Evolutionary conservation across 2,329 filamentous ascomycete genomes (phyloP).

Genomic region (Ilyonectria sp.): DNA sequence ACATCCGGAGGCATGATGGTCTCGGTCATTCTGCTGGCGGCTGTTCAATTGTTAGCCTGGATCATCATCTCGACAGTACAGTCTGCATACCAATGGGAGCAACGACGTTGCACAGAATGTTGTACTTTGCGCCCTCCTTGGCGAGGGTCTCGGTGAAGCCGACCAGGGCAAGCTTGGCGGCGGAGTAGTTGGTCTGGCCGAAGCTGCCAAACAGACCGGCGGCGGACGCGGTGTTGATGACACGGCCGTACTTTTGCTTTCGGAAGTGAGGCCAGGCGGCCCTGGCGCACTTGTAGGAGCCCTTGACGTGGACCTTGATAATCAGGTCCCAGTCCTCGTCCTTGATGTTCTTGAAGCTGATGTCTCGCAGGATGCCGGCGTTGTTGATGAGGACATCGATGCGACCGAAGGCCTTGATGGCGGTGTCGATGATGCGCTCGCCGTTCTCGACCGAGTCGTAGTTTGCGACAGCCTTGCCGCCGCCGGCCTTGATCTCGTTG

Average conservation of each 20-base stretch:
- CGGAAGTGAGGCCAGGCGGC: constrained; percentile 98
- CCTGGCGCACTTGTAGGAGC: constrained; percentile 94
- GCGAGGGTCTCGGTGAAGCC: constrained; percentile 98
- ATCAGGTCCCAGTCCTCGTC: constrained; percentile 98
- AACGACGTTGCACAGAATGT: constrained; percentile 95
- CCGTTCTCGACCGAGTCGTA: constrained; percentile 96
- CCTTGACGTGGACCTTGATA: constrained; percentile 91
- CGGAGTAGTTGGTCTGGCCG: constrained; percentile 96
- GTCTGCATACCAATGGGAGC: constrained; percentile 79
- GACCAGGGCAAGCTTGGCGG: constrained; percentile 94
- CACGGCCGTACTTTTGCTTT: constrained; percentile 97
- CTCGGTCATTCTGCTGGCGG: constrained; percentile 94
- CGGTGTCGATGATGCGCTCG: constrained; percentile 93
- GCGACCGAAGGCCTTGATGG: constrained; percentile 85
- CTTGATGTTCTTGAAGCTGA: constrained; percentile 99
- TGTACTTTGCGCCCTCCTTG: constrained; percentile 98
- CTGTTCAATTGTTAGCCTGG: constrained; percentile 57
- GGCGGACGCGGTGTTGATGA: constrained; percentile 98
- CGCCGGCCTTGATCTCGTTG: constrained; percentile 85
- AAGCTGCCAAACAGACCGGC: constrained; percentile 97
- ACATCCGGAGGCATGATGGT: constrained; percentile 97
- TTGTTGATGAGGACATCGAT: constrained; percentile 98
- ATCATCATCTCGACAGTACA: background rate
- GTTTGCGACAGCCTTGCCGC: constrained; percentile 97
- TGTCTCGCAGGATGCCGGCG: constrained; percentile 92